Conservation (phyloP, 139 green algal genomes). For the Chara braunii region DNA sequence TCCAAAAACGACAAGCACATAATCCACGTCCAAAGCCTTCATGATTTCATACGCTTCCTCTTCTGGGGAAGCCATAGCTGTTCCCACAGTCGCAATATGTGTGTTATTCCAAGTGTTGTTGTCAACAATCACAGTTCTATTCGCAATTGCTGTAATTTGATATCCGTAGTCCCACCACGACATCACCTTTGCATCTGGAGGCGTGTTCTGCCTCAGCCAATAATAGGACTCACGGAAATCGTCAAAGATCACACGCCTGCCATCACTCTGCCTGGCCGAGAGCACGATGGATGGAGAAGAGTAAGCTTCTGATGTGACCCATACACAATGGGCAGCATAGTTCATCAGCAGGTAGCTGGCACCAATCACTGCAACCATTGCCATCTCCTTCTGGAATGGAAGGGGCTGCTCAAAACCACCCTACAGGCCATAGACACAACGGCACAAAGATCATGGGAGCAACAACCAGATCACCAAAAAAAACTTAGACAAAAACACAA, state of each 20-base stretch:
- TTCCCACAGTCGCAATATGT: constrained; percentile 48
- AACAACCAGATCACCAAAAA: too few species aligned
- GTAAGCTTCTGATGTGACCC: constrained; percentile 43
- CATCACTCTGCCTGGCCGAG: constrained; percentile 28
- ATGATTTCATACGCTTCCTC: constrained; percentile 46
- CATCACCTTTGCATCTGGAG: constrained; percentile 47
- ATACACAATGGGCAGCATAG: constrained; percentile 36
- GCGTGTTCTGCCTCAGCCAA: constrained; percentile 47
- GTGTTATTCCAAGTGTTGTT: constrained; percentile 57
- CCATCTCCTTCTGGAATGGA: constrained; percentile 23
- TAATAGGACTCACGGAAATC: constrained; percentile 50
- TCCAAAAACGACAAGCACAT: constrained; percentile 50
- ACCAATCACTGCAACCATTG: constrained; percentile 1
- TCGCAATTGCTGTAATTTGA: constrained; percentile 52
- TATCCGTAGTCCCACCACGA: constrained; percentile 56
- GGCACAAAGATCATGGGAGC: too few species aligned
- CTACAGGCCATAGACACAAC: too few species aligned
- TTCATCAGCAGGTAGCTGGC: constrained; percentile 15
- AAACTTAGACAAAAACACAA: too few species aligned
- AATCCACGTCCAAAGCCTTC: constrained; percentile 44
- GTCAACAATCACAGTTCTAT: constrained; percentile 50
- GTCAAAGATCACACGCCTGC: constrained; percentile 41
- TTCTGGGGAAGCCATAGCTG: constrained; percentile 39
- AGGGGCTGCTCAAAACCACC: constrained; percentile 5
- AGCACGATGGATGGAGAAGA: constrained; percentile 45